phyloP scores from a whole-genome alignment of 208 protist genomes.

The Leptomonas seymouri region DNA sequence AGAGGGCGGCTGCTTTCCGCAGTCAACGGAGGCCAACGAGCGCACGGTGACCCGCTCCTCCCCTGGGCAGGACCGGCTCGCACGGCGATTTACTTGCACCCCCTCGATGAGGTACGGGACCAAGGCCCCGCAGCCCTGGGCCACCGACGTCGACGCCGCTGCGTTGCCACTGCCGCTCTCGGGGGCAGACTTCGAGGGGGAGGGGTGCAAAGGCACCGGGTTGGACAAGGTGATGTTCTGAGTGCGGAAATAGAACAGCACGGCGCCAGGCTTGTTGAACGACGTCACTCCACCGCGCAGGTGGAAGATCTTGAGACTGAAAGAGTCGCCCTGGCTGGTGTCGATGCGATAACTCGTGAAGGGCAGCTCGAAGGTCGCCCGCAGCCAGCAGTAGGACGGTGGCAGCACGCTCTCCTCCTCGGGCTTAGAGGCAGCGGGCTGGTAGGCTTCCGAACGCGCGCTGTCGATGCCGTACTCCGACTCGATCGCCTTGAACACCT shows the following conservation, averaged over 20 bases:
- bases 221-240: slow-evolving; percentile 80
- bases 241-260: slow-evolving; percentile 57
- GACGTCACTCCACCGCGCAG: slow-evolving; percentile 40
- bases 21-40: slow-evolving; percentile 16
- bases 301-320: slow-evolving; percentile 58
- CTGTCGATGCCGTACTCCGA: slow-evolving; percentile 71
- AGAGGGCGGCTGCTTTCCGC: slow-evolving; percentile 18
- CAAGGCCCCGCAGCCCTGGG: slow-evolving; percentile 16
- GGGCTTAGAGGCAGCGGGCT: slow-evolving; percentile 20
- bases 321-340: slow-evolving; percentile 46
- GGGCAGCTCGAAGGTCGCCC: slow-evolving; percentile 55
- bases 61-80: slow-evolving; percentile 12
- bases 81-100: slow-evolving; percentile 18
- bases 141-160: not conserved
- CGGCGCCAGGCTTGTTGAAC: slow-evolving; percentile 66
- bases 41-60: slow-evolving; percentile 20
- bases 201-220: slow-evolving; percentile 19
- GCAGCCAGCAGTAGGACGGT: slow-evolving; percentile 73
- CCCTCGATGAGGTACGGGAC: slow-evolving; percentile 36
- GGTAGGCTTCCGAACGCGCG: slow-evolving; percentile 36
- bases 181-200: not conserved
- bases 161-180: not conserved
- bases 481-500: slow-evolving; percentile 58
- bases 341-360: slow-evolving; percentile 55
- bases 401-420: slow-evolving; percentile 42